Evolutionary conservation across 179 eudicot species (phyloP).

Genomic region (Actinidia polygama): DNA sequence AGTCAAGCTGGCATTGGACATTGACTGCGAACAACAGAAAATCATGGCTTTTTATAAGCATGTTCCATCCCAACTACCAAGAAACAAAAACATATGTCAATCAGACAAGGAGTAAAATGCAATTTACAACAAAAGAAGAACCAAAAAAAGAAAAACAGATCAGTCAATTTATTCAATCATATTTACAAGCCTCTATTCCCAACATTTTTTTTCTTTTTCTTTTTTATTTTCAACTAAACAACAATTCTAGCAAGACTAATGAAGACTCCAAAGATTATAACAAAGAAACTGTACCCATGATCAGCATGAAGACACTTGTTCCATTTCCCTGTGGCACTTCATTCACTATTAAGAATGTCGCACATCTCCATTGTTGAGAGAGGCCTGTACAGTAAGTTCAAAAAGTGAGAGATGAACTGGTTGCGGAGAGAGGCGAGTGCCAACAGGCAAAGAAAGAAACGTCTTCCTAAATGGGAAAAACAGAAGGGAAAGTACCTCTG

Average conservation of each 20-base stretch:
- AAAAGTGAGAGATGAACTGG: not conserved
- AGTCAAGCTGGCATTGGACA: not conserved
- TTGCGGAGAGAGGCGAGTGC: not conserved
- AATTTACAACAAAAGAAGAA: not conserved
- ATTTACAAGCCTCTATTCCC: not conserved
- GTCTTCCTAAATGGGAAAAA: not conserved
- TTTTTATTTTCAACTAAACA: too few relatives aligned
- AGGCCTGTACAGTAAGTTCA: not conserved
- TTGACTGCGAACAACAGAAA: not conserved
- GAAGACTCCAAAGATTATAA: not conserved
- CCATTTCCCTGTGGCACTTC: too few relatives aligned
- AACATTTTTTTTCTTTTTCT: too few relatives aligned
- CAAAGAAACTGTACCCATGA: not conserved
- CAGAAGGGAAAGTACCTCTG: too few relatives aligned
- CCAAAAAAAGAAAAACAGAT: too few relatives aligned
- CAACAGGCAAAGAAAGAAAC: not conserved
- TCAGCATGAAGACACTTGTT: slow-evolving; percentile 4
- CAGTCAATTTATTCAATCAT: not conserved
- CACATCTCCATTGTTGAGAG: not conserved
- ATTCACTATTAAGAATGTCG: not conserved
- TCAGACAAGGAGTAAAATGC: not conserved
- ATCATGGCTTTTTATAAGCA: not conserved
- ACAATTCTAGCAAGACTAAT: not conserved
- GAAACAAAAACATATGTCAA: not conserved
- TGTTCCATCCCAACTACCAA: not conserved